Evolutionary conservation across 306 rosid genomes (phyloP), one percentile per base, ranked within the genome.

Genomic region (Canavalia ensiformis): DNA sequence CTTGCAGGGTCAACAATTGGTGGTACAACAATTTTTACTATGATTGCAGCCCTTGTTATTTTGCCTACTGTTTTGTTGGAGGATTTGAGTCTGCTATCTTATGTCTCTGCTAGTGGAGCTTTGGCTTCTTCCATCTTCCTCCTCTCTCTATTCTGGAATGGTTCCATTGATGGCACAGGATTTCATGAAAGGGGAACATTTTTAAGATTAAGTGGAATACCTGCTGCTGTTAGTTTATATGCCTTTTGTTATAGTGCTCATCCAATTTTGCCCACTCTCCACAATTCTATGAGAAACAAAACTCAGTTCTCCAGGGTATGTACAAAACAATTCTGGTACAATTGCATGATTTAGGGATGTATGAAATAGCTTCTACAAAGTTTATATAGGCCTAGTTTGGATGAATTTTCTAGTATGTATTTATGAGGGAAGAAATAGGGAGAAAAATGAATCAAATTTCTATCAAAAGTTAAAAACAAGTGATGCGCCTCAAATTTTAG

Each of bases 161-260:
- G 93, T 4, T 84, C 92, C 3, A 83, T 91, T 74, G 94, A 92
- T 83, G 98, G 94, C 69, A 82, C 93, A 0, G 97, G 97, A 9
- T 94, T 90, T 82, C 86, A 86, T 82, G 89, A 78, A 29, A 72
- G 81, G 71, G 97, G 97, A n/a, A 75, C 45, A 29, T 74, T 78
- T 4, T 3, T 90, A 4, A 84, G 80, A 33, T 90, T 80, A 88
- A 82, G 70, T 41, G 98, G 97, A 25, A 58, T 91, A 37, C 96
- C 97, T 18, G 81, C 89, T 42, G 85, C 97, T n/a, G 84, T 92
- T 6, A 89, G 94, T 69, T 90, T 92, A 7, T 92, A 78, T 58
- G 91, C 97, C 30, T 92, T 94, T 10, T 92, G 97, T 69, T 94
- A 90, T 12, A 88, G 97, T 68, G 94, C 97, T 2, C 98, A 94